Evolutionary conservation across 1,284 basidiomycete genomes (phyloP), one percentile per base, ranked within the genome.

Genomic region (Papiliotrema laurentii): DNA sequence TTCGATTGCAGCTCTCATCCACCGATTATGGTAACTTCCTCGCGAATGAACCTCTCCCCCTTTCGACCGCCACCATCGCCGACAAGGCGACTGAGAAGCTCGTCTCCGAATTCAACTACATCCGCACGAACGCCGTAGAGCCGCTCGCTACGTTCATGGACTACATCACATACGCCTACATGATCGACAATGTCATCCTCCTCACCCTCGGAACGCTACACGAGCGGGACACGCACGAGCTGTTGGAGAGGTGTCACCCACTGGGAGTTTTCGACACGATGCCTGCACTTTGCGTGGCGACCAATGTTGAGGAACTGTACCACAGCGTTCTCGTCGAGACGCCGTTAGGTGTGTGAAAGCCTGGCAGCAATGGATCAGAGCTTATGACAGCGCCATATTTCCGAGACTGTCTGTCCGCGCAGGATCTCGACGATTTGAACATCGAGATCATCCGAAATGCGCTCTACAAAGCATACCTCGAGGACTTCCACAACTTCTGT

Each of bases 371-470:
- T 27, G 5, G 9, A 19, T 42, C 14, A 7, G 28, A 22, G 41
- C 53, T 50, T 25, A 44, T 35, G 35, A 2, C 55, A 93, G 93
- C 96, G 1, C 89, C 92, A 4, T 99, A 98, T 77, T 99, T 99
- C 81, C 84, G 89, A 31, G 87, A 92, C 63, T 97, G 93, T 72
- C 80, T 98, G 39, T 88, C 91, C 22, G 94, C 94, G 7, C 83
- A 89, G 28, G 96, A 99, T 71, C 82, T 99, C 34, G 96, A 98
- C 71, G 96, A 98, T 73, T 84, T 98, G 57, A 97, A 99, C 78
- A 98, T 99, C 64, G 96, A 99, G 77, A 97, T 99, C 75, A 94
- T 99, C 74, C 89, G 96, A 41, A 98, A 98, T 77, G 93, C 94
- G n/a, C 86, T 99, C 40, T 98, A 98, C 82, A 97, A 97, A 75